phyloP scores from a whole-genome alignment of 2,329 filamentous ascomycete genomes.

The Alternaria arborescens region DNA sequence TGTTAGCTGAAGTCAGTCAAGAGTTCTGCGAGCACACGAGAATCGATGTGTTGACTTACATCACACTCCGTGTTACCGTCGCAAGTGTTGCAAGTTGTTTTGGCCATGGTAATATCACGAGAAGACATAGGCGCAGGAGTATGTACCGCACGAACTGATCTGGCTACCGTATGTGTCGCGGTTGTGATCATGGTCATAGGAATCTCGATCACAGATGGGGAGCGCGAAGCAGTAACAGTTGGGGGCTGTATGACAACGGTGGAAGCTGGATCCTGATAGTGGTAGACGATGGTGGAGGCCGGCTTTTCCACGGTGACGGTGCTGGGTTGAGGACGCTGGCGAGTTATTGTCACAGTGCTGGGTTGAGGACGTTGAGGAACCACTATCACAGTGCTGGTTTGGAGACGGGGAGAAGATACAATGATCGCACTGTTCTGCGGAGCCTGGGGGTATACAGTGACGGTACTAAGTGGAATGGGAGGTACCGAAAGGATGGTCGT shows the following conservation, averaged over 20 bases:
- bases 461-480: neutral
- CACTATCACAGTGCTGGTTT: neutral
- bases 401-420: neutral
- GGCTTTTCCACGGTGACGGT: neutral
- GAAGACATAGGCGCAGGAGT: conserved; percentile 1
- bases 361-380: neutral
- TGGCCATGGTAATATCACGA: neutral
- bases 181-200: conserved; percentile 2
- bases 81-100: neutral
- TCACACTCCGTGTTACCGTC: neutral
- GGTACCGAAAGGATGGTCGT: neutral
- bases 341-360: neutral
- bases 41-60: neutral
- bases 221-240: conserved; percentile 3
- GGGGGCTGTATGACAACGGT: conserved; percentile 1
- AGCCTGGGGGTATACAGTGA: neutral
- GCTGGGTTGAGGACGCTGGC: neutral
- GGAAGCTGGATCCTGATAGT: conserved; percentile 1
- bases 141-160: neutral
- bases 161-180: conserved; percentile 2
- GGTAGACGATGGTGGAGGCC: neutral
- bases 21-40: neutral
- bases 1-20: neutral
- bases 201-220: neutral
- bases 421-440: neutral